Evolutionary conservation across 2,329 filamentous ascomycete genomes (phyloP), one percentile per base, ranked within the genome.

Genomic region (Arthroderma sp.): DNA sequence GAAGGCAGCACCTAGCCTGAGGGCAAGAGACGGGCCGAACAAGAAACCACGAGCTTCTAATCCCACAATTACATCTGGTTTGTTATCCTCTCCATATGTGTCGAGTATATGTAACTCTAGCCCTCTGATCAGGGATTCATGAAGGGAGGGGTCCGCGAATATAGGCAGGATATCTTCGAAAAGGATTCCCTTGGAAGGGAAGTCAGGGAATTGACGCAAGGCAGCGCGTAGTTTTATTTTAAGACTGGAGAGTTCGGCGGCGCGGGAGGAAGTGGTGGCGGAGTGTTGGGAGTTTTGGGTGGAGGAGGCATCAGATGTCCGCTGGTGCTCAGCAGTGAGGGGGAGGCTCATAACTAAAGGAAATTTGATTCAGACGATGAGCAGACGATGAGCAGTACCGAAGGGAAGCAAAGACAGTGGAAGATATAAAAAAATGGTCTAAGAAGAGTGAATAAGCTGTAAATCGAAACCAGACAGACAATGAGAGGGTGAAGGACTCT

Each of bases 111-210:
- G 82, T 50, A 95, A 73, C 66, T 94, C 84, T 55, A 96, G 82
- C 40, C 86, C 85, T 57, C 80, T 77, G 62, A 95, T 72, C 47
- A 98, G 81, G 45, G 78, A 74, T 54, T 76, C 72, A 69, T 95
- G 89, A 49, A 84, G 73, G 42, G 64, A 61, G 45, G 81, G 79
- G 60, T 86, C 75, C 62, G 85, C 80, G 72, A 98, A 96, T 61
- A 96, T 81, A 49, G 91, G 91, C 66, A 98, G 81, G 68, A 98
- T 96, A 63, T 98, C 91, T 71, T 95, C 86, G 68, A 98, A 98
- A 58, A 94, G 75, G 61, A 98, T 89, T 64, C 91, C 89, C 38
- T 83, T 80, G 53, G 83, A 81, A 48, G 89, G 89, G 70, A 95
- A 96, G 73, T 96, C 86, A 59, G 80, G 78, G 70, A 86, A 94